Evolutionary conservation across 2,329 filamentous ascomycete species (phyloP).

Genomic region (Colletotrichum sp.): DNA sequence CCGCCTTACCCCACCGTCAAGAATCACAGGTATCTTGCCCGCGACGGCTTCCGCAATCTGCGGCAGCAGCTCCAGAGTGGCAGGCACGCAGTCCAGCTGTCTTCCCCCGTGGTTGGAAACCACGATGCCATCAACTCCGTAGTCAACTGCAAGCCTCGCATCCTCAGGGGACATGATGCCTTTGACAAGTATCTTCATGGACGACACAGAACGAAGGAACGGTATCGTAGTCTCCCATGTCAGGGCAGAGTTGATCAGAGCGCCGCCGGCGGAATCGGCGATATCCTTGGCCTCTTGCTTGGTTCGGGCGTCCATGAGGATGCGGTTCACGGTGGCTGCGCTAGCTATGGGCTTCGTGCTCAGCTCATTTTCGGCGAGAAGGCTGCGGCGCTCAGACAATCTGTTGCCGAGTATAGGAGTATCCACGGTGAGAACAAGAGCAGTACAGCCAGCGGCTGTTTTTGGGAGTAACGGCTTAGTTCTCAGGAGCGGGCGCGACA

Average conservation of each 20-base stretch:
- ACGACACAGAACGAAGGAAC: not conserved
- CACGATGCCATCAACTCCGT: not conserved
- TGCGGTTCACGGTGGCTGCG: not conserved
- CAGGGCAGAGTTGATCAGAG: not conserved
- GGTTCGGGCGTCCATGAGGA: not conserved
- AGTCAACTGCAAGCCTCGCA: not conserved
- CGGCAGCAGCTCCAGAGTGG: not conserved
- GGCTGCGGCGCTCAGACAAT: not conserved
- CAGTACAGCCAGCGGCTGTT: not conserved
- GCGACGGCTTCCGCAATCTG: not conserved
- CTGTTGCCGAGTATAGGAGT: not conserved
- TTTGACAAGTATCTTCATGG: not conserved
- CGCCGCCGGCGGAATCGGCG: not conserved
- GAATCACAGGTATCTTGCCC: not conserved
- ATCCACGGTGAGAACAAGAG: not conserved
- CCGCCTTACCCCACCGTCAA: not conserved
- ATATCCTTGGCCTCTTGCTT: not conserved
- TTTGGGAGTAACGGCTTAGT: not conserved
- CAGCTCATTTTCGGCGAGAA: not conserved
- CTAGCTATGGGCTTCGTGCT: not conserved
- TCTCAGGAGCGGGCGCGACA: not conserved
- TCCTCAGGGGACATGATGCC: not conserved
- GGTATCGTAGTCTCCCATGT: not conserved
- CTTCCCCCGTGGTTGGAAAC: not conserved
- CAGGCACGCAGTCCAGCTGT: not conserved